A percentile compares a stretch with the other conserved stretches of the same genome.
Evolutionary conservation across 441 rosid genomes (phyloP).

Genomic region (Metrosideros polymorpha): DNA sequence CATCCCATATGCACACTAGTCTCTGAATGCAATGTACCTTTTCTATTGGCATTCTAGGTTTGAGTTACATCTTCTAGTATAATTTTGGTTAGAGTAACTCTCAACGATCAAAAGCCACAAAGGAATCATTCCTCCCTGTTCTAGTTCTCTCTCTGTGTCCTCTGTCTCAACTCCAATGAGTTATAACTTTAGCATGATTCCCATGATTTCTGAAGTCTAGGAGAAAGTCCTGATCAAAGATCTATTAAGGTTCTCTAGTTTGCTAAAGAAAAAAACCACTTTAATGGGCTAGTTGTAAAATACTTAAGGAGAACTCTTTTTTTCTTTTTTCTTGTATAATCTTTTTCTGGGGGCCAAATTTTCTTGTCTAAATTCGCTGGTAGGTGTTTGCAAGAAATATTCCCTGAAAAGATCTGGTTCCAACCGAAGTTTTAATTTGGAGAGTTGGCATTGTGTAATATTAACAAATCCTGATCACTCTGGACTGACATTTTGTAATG

Average conservation of each 20-base stretch:
- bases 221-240: neutral
- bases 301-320: neutral
- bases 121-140: neutral
- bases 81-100: neutral
- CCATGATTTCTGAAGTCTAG: neutral
- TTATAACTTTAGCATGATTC: neutral
- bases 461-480: neutral
- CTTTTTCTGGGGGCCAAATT: neutral
- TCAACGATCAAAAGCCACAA: neutral
- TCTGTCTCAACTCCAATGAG: neutral
- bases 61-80: neutral
- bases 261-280: neutral
- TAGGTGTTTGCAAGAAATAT: neutral
- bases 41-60: neutral
- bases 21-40: neutral
- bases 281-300: neutral
- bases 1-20: neutral
- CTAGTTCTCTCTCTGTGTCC: neutral
- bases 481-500: neutral
- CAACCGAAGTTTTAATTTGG: neutral
- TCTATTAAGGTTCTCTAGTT: neutral
- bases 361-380: neutral
- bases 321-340: neutral
- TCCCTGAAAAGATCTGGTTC: neutral
- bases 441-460: neutral